Conservation (phyloP, 768 basidiomycete species). For the Tephrocybe sp. region DNA sequence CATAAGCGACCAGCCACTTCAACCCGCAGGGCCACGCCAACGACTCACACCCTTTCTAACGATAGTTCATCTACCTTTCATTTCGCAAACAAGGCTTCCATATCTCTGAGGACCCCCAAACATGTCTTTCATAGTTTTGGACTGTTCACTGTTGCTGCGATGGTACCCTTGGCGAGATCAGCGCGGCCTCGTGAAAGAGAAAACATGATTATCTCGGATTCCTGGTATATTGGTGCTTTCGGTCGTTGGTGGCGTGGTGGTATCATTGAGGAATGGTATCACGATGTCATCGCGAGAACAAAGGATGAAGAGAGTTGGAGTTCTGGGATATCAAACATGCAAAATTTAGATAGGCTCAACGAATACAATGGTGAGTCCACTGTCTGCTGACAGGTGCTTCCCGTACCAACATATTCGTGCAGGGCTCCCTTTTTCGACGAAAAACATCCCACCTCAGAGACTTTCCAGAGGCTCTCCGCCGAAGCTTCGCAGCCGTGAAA, state of each 20-base stretch:
- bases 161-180: constrained; percentile 54
- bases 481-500: constrained; percentile 55
- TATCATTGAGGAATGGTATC: constrained; percentile 77
- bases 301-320: constrained; percentile 74
- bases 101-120: constrained; percentile 89
- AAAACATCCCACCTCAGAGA: constrained; percentile 41
- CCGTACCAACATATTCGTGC: constrained; percentile 8
- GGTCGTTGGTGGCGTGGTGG: constrained; percentile 91
- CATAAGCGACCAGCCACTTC: constrained; percentile 31
- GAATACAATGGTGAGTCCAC: constrained; percentile 57
- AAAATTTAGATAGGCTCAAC: constrained; percentile 66
- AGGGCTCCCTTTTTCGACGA: constrained; percentile 54
- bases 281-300: constrained; percentile 58
- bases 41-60: constrained; percentile 26
- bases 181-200: constrained; percentile 38
- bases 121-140: constrained; percentile 84
- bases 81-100: constrained; percentile 90
- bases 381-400: constrained; percentile 5
- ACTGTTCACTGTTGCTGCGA: constrained; percentile 82
- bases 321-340: constrained; percentile 75
- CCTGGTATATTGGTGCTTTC: constrained; percentile 90
- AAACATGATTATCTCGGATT: constrained; percentile 60
- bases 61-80: constrained; percentile 58
- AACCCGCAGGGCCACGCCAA: constrained; percentile 25
- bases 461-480: constrained; percentile 50